A percentile compares a stretch with the other conserved stretches of the same genome.
phyloP scores from a whole-genome alignment of 345 rosid genomes.

The Isatis tinctoria region DNA sequence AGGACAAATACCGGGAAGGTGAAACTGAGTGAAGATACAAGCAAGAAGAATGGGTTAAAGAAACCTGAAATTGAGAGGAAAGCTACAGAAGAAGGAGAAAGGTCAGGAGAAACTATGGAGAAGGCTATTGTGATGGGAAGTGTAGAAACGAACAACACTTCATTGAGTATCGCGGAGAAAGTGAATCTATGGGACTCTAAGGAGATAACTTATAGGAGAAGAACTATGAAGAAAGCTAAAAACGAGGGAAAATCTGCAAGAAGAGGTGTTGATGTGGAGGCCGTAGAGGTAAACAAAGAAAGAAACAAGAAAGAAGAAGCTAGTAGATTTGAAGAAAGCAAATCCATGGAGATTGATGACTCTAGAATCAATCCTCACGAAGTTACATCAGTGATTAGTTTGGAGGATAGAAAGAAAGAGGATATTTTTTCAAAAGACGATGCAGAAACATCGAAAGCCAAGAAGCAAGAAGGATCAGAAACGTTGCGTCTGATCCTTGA shows the following conservation, averaged over 20 bases:
- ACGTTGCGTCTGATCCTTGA: not conserved
- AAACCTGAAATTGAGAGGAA: not conserved
- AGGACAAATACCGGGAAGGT: not conserved
- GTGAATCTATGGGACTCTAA: not conserved
- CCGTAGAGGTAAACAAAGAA: not conserved
- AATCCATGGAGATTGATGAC: not conserved
- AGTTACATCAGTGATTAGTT: not conserved
- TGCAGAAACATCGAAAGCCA: not conserved
- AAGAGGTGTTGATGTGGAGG: not conserved
- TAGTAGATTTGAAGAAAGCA: not conserved
- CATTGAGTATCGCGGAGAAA: not conserved
- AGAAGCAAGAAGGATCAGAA: slow-evolving; percentile 4
- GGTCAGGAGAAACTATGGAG: not conserved
- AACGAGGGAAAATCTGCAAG: not conserved
- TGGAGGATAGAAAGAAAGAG: not conserved
- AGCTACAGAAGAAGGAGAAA: not conserved
- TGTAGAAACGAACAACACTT: not conserved
- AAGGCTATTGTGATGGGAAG: not conserved
- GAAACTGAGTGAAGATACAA: not conserved
- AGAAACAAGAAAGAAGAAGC: not conserved
- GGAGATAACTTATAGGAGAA: not conserved
- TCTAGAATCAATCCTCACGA: not conserved
- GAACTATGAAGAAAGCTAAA: not conserved
- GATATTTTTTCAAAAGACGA: not conserved
- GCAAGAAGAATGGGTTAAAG: not conserved